These are phyloP conservation scores for Wickerhamomyces sp. DNA, from an alignment of 1,139 yeast species.

Conservation along the genomic window DNA sequence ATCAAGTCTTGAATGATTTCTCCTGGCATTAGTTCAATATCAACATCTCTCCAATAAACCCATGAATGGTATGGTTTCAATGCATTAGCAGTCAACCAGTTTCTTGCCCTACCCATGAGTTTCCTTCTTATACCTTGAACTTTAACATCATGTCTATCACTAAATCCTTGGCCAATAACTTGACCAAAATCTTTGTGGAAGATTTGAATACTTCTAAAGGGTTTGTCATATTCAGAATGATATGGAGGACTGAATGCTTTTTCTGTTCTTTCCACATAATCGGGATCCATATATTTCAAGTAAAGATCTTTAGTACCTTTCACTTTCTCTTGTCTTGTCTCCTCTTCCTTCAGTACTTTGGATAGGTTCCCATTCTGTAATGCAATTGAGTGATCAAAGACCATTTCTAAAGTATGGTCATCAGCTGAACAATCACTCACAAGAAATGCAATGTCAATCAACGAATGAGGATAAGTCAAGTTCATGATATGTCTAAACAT, in stretches of 20 bases:
- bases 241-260: slow-evolving; percentile 59
- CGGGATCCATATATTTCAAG: slow-evolving; percentile 63
- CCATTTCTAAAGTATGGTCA: slow-evolving; percentile 67
- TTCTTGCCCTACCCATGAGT: slow-evolving; percentile 86
- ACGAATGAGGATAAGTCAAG: slow-evolving; percentile 74
- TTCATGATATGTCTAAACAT: slow-evolving; percentile 85
- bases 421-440: slow-evolving; percentile 69
- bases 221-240: slow-evolving; percentile 60
- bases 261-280: slow-evolving; percentile 52
- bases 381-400: slow-evolving; percentile 60
- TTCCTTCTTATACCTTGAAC: slow-evolving; percentile 87
- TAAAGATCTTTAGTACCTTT: slow-evolving; percentile 59
- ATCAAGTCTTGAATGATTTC: slow-evolving; percentile 74
- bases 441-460: slow-evolving; percentile 79
- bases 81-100: slow-evolving; percentile 77
- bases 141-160: slow-evolving; percentile 83
- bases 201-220: slow-evolving; percentile 72
- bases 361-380: slow-evolving; percentile 67
- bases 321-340: slow-evolving; percentile 25
- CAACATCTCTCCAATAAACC: slow-evolving; percentile 95
- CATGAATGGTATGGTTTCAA: slow-evolving; percentile 83
- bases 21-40: slow-evolving; percentile 79
- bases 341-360: slow-evolving; percentile 41
- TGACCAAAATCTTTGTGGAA: slow-evolving; percentile 84
- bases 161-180: slow-evolving; percentile 80